Percentiles rank a stretch among this genome's conserved stretches.
Evolutionary conservation across 2,329 filamentous ascomycete genomes (phyloP).

Genomic region (Arthrobotrys pseudoclavata): DNA sequence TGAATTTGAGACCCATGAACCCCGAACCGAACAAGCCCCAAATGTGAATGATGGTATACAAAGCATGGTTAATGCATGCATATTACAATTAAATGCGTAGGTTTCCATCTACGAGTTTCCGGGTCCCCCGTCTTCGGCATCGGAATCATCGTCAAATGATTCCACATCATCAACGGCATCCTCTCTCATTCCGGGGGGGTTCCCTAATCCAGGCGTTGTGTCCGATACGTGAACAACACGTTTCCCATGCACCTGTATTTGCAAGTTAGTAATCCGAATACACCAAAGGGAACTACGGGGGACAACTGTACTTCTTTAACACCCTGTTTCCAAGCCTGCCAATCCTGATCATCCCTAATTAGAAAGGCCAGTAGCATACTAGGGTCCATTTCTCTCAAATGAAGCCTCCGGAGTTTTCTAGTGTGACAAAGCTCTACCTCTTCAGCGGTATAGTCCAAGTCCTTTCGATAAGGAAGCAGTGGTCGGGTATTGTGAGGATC

Average conservation of each 20-base stretch:
- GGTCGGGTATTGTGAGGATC: conserved; percentile 90
- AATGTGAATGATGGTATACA: conserved; percentile 20
- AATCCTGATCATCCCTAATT: conserved; percentile 84
- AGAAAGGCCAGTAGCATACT: conserved; percentile 97
- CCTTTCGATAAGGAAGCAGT: conserved; percentile 73
- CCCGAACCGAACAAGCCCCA: conserved; percentile 35
- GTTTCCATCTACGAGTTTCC: conserved; percentile 23
- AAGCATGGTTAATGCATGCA: conserved; percentile 4
- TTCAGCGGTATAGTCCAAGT: conserved; percentile 74
- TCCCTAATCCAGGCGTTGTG: conserved; percentile 73
- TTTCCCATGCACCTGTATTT: conserved; percentile 79
- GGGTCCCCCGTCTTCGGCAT: conserved; percentile 66
- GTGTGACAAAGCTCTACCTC: conserved; percentile 90
- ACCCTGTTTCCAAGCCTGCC: conserved; percentile 83
- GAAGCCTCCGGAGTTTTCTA: conserved; percentile 81
- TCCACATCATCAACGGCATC: conserved; percentile 91
- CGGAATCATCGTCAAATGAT: conserved; percentile 80
- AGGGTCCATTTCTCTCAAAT: conserved; percentile 93
- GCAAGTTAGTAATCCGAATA: background rate
- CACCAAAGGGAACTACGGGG: background rate
- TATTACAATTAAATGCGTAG: conserved; percentile 14
- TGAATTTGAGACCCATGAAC: conserved; percentile 12
- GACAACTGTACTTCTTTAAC: conserved; percentile 69
- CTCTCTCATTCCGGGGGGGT: conserved; percentile 72
- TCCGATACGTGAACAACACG: conserved; percentile 87